A percentile compares a stretch with the other conserved stretches of the same genome.
phyloP scores from a whole-genome alignment of 2,329 filamentous ascomycete species.

The Didymella keratinophila region DNA sequence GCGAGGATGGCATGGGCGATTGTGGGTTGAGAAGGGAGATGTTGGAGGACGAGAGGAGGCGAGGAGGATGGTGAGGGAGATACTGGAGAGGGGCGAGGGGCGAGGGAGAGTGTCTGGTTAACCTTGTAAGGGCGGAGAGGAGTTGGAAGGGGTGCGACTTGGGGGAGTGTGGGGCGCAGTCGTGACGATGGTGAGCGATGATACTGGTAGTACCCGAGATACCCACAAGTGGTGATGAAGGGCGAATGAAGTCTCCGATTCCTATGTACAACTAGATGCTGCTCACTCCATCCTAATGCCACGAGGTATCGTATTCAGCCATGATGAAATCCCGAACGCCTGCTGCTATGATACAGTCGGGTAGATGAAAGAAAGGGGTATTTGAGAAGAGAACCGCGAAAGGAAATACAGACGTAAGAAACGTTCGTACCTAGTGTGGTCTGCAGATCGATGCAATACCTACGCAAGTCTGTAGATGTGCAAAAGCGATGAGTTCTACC shows the following conservation, averaged over 20 bases:
- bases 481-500: background rate
- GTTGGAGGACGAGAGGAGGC: no score
- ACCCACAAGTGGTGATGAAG: background rate
- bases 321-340: conserved; percentile 15
- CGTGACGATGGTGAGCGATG: conserved; percentile 2
- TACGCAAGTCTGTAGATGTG: background rate
- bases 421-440: background rate
- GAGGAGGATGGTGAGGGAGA: no score
- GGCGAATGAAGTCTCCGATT: conserved; percentile 13
- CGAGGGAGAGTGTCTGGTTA: no score
- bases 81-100: no score
- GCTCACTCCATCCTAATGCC: conserved; percentile 8
- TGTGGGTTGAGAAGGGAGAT: no score
- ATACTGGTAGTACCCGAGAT: background rate
- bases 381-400: conserved; percentile 23
- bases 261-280: conserved; percentile 23
- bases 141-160: conserved; percentile 7
- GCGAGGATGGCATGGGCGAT: no score
- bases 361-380: conserved; percentile 22
- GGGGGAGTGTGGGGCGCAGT: conserved; percentile 26
- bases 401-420: background rate
- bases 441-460: background rate
- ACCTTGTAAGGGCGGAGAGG: no score
- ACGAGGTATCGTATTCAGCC: conserved; percentile 8
- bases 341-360: conserved; percentile 21